Evolutionary conservation across 306 rosid species (phyloP).

Genomic region (Rubus parviflorus): DNA sequence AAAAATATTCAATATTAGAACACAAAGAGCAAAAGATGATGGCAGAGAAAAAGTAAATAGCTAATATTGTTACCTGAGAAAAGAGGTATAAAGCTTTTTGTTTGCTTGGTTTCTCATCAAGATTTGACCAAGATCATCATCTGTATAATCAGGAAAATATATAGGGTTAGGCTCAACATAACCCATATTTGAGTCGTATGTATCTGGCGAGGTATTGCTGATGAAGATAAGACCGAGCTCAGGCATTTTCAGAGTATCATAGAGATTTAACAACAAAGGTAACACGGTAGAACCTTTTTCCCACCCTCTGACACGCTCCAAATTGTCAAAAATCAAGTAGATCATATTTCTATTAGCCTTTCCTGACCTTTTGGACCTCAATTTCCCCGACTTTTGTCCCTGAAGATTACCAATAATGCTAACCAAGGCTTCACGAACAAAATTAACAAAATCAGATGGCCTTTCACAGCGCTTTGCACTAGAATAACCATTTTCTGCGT

Average conservation of each 20-base stretch:
- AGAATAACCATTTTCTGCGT: conserved; percentile 57
- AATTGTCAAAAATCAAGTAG: conserved; percentile 79
- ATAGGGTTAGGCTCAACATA: conserved; percentile 71
- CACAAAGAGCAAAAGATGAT: conserved; percentile 21
- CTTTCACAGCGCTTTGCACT: conserved; percentile 77
- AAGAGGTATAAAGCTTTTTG: conserved; percentile 72
- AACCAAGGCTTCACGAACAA: conserved; percentile 73
- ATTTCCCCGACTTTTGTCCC: conserved; percentile 39
- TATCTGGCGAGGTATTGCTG: conserved; percentile 82
- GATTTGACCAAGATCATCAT: conserved; percentile 63
- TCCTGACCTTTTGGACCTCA: conserved; percentile 36
- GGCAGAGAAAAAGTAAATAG: neutral
- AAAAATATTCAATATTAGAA: conserved; percentile 23
- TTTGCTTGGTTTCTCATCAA: conserved; percentile 59
- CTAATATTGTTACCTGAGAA: conserved; percentile 57
- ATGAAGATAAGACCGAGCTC: conserved; percentile 79
- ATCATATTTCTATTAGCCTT: conserved; percentile 64
- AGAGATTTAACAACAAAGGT: conserved; percentile 74
- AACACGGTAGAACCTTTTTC: conserved; percentile 72
- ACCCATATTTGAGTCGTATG: conserved; percentile 76
- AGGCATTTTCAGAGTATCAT: conserved; percentile 70
- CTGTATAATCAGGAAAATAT: conserved; percentile 73
- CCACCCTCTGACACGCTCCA: conserved; percentile 85
- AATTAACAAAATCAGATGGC: conserved; percentile 77
- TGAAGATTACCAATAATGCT: conserved; percentile 44